These are phyloP conservation scores for Abelmoschus esculentus DNA, from an alignment of 345 rosid genomes.

Conservation along the genomic window DNA sequence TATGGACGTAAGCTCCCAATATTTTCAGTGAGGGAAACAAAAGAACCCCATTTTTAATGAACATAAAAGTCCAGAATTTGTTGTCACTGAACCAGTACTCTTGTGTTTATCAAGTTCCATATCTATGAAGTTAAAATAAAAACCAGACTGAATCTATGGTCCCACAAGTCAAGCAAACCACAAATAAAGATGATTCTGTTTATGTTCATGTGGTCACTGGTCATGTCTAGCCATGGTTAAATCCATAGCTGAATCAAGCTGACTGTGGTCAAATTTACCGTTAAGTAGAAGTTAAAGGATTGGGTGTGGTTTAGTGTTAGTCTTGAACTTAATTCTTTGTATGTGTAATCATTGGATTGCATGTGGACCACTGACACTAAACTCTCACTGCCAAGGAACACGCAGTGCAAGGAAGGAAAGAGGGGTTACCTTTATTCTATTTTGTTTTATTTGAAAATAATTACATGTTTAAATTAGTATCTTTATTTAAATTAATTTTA, in stretches of 20 bases:
- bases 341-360: constrained; percentile 8
- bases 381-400: constrained; percentile 12
- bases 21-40: not conserved
- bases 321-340: not conserved
- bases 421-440: not conserved
- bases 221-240: not conserved
- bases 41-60: not conserved
- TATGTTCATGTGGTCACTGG: too few relatives aligned
- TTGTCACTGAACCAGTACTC: not conserved
- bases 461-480: too few relatives aligned
- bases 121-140: not conserved
- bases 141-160: too few relatives aligned
- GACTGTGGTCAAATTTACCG: not conserved
- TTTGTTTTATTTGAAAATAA: not conserved
- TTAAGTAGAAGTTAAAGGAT: not conserved
- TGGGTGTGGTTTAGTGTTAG: not conserved
- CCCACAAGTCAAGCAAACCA: not conserved
- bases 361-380: constrained; percentile 4
- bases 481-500: too few relatives aligned
- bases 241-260: too few relatives aligned
- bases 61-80: not conserved
- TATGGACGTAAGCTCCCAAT: not conserved
- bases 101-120: not conserved
- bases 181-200: not conserved
- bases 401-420: constrained; percentile 12